These are phyloP conservation scores for Breviolum minutum DNA, from an alignment of 73 alveolate genomes.

Conservation along the genomic window DNA sequence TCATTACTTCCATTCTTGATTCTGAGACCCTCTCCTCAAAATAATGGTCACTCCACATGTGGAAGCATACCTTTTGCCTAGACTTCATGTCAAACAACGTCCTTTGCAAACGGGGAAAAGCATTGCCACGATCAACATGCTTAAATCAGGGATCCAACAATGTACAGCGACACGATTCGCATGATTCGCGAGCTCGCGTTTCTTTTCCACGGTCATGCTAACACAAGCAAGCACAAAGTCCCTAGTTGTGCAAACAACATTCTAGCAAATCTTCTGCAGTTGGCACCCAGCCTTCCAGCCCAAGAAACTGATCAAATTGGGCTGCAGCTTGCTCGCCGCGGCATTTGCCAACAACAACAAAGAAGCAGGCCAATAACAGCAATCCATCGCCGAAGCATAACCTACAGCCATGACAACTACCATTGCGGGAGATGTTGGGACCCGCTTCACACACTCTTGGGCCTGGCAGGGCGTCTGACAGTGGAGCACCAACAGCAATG, in stretches of 20 bases:
- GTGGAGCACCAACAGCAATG: too few relatives aligned
- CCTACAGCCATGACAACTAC: neutral
- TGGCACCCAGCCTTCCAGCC: neutral
- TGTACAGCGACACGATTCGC: neutral
- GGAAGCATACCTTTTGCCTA: too few relatives aligned
- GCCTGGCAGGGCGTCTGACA: too few relatives aligned
- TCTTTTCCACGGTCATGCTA: too few relatives aligned
- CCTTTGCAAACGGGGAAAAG: too few relatives aligned
- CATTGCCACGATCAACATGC: neutral
- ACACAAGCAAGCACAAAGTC: too few relatives aligned
- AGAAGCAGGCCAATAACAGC: neutral
- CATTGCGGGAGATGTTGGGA: too few relatives aligned
- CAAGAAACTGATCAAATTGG: neutral
- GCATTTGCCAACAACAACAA: neutral
- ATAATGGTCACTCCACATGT: too few relatives aligned
- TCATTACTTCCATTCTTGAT: neutral
- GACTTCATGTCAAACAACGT: neutral
- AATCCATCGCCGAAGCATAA: slow-evolving; percentile 7
- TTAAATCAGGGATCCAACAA: neutral
- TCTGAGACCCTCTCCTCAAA: too few relatives aligned
- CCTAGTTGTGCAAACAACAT: too few relatives aligned
- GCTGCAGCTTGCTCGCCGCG: neutral
- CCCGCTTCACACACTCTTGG: too few relatives aligned
- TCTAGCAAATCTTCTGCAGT: too few relatives aligned
- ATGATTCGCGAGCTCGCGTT: neutral